These are phyloP conservation scores for Pseudogymnoascus sp. DNA, from an alignment of 2,329 filamentous ascomycete genomes.

Conservation along the genomic window DNA sequence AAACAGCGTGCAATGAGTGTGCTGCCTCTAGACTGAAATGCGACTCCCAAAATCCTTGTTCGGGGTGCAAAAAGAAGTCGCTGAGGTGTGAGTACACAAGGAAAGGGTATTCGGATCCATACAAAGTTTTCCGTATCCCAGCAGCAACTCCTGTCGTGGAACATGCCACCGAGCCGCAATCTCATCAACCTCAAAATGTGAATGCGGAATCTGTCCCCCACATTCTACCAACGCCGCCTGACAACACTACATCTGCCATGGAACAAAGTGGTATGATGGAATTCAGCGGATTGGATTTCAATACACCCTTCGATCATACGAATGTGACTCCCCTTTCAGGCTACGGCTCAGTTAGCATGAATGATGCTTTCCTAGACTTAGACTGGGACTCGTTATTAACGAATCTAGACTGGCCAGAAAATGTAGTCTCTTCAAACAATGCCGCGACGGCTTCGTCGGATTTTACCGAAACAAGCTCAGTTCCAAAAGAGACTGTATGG, in stretches of 20 bases:
- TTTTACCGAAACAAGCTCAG: neutral
- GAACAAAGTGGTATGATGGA: neutral
- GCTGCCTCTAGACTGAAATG: neutral
- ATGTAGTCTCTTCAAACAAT: neutral
- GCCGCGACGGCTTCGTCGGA: neutral
- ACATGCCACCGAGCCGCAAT: neutral
- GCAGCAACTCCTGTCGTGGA: neutral
- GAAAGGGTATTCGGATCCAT: neutral
- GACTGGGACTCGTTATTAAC: slow-evolving; percentile 2
- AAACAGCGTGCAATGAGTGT: neutral
- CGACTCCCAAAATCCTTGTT: neutral
- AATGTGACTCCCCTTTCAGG: neutral
- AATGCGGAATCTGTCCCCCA: neutral
- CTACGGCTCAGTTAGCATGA: neutral
- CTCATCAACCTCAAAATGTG: neutral
- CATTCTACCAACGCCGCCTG: neutral
- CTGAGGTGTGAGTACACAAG: neutral
- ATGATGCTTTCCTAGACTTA: neutral
- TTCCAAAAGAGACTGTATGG: neutral
- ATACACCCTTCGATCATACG: neutral
- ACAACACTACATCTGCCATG: neutral
- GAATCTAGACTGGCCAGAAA: neutral
- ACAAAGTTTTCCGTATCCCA: neutral
- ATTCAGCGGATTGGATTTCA: neutral
- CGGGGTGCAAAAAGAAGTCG: neutral